Evolutionary conservation across 441 rosid genomes (phyloP).

Genomic region (Biscutella laevigata): DNA sequence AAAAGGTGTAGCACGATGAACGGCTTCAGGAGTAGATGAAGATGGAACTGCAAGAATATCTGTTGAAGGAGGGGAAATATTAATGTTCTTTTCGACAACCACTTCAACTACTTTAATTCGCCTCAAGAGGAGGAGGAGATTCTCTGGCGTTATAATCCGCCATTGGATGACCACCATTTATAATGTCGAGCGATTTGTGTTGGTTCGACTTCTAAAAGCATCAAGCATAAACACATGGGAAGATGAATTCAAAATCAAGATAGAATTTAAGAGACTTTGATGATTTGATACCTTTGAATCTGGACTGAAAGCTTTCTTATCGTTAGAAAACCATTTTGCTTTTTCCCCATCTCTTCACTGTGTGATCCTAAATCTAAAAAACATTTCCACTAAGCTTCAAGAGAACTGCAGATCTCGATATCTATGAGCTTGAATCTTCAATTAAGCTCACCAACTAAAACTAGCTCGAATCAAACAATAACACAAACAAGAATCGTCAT

Average conservation of each 20-base stretch:
- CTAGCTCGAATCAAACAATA: neutral
- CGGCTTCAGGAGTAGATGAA: constrained; percentile 38
- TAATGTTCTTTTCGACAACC: constrained; percentile 32
- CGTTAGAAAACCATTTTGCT: constrained; percentile 84
- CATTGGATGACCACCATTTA: constrained; percentile 33
- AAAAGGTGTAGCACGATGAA: constrained; percentile 23
- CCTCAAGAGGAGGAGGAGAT: constrained; percentile 40
- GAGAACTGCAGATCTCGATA: constrained; percentile 19
- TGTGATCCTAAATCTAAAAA: too few species aligned
- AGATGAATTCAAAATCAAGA: neutral
- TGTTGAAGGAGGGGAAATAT: constrained; percentile 29
- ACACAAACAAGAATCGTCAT: neutral
- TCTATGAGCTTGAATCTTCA: constrained; percentile 10
- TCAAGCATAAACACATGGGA: neutral
- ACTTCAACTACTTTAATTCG: constrained; percentile 39
- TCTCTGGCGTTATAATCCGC: constrained; percentile 20
- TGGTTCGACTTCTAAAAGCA: constrained; percentile 49
- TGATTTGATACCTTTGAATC: constrained; percentile 65
- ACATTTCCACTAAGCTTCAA: too few species aligned
- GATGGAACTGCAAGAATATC: constrained; percentile 25
- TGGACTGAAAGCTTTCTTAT: constrained; percentile 80
- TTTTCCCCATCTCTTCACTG: constrained; percentile 83
- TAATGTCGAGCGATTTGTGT: constrained; percentile 47
- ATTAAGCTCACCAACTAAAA: neutral
- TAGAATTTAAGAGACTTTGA: neutral